Percentiles rank a stretch among this genome's conserved stretches.
Conservation (phyloP, 75 land plant genomes). For the Sequoia sempervirens region DNA sequence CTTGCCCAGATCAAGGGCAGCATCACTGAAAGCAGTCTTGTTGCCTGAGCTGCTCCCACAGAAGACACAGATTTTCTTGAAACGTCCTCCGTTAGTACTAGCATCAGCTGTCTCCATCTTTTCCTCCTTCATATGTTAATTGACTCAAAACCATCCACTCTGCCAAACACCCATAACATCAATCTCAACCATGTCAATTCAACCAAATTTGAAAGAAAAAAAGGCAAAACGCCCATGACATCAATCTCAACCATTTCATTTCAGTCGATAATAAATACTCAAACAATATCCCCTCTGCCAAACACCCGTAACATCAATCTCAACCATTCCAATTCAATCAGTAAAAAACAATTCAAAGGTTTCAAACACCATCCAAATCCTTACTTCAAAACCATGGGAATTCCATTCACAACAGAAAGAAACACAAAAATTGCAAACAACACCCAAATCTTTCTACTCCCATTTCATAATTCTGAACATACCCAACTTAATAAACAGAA, state of each 20-base stretch:
- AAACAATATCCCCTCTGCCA: not conserved
- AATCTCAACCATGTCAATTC: not conserved
- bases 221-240: not conserved
- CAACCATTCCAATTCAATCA: not conserved
- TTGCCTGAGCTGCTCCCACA: conserved; percentile 84
- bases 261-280: not conserved
- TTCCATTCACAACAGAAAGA: not conserved
- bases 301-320: not conserved
- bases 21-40: conserved; percentile 57
- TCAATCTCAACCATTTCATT: not conserved
- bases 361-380: not conserved
- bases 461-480: not conserved
- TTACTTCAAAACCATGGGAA: not conserved
- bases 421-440: not conserved
- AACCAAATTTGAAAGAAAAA: not conserved
- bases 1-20: conserved; percentile 58
- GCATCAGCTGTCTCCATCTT: conserved; percentile 1
- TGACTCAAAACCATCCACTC: not conserved
- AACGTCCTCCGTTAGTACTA: conserved; percentile 13
- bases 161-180: not conserved
- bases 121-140: conserved; percentile 6
- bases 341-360: not conserved
- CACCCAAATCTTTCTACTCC: not conserved
- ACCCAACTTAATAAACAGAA: not conserved
- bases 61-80: conserved; percentile 73